A percentile compares a stretch with the other conserved stretches of the same genome.
These are phyloP conservation scores for Cordyceps tenuipes DNA, from an alignment of 2,329 filamentous ascomycete species.

Conservation along the genomic window DNA sequence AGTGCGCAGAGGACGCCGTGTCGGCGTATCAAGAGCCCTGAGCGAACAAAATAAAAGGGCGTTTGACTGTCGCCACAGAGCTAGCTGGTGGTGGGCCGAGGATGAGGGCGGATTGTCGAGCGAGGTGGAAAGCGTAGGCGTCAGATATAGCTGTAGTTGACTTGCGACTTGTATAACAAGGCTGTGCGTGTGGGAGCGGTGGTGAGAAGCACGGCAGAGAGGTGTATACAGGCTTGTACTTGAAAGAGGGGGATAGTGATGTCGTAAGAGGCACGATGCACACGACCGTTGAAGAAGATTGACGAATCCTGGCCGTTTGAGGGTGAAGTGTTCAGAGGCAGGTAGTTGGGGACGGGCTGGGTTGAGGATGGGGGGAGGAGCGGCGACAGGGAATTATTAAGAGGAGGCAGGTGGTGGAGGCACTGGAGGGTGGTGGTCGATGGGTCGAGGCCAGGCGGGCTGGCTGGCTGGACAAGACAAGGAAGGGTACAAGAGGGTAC, in stretches of 20 bases:
- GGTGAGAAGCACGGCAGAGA: background rate
- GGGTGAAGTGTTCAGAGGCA: background rate
- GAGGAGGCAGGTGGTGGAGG: background rate
- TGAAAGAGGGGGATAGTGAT: background rate
- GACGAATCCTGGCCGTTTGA: background rate
- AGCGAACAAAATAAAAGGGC: slow-evolving; percentile 17
- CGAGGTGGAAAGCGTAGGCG: background rate
- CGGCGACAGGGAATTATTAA: slow-evolving; percentile 8
- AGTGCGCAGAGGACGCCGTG: slow-evolving; percentile 17
- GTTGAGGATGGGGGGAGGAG: background rate
- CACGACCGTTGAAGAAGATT: background rate
- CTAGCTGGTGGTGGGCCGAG: slow-evolving; percentile 11
- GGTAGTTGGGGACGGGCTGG: background rate
- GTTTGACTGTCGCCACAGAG: slow-evolving; percentile 15
- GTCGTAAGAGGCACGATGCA: background rate
- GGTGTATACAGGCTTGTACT: background rate
- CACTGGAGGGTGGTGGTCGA: slow-evolving; percentile 3
- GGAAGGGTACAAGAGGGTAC: slow-evolving; percentile 6
- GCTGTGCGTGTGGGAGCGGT: background rate
- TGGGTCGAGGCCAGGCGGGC: slow-evolving; percentile 6
- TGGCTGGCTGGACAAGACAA: background rate
- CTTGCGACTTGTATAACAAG: background rate
- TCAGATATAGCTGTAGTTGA: background rate
- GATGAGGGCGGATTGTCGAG: background rate
- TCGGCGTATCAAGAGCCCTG: slow-evolving; percentile 14